Evolutionary conservation across 78 protist genomes (phyloP).

Genomic region (Dictyostelium citrinum): DNA sequence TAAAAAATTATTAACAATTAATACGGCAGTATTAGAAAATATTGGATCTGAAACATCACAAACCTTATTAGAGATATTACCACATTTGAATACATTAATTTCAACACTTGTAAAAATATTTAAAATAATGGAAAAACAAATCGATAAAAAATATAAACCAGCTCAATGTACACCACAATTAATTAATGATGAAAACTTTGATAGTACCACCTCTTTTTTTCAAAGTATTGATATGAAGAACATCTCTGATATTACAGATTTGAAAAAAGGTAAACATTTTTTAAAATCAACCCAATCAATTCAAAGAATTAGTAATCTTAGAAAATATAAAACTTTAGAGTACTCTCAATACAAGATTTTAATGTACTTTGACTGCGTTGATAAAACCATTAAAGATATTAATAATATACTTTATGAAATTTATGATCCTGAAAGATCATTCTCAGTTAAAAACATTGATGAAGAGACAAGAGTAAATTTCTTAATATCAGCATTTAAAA

Average conservation of each 20-base stretch:
- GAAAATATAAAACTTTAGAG: conserved; percentile 6
- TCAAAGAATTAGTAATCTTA: not conserved
- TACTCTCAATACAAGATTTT: conserved; percentile 15
- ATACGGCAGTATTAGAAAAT: not conserved
- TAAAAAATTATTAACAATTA: not conserved
- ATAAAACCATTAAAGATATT: not conserved
- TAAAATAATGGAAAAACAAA: conserved; percentile 21
- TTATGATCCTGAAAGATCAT: not conserved
- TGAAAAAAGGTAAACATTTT: not conserved
- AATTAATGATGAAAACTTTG: not conserved
- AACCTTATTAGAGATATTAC: not conserved
- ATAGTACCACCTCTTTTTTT: not conserved
- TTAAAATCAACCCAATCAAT: not conserved
- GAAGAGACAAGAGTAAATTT: conserved; percentile 18
- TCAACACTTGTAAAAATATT: not conserved
- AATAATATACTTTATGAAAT: not conserved
- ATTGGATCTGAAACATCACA: not conserved
- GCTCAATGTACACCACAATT: not conserved
- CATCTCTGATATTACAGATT: not conserved
- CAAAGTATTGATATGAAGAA: not conserved
- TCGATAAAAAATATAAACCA: not conserved
- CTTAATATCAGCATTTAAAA: not conserved
- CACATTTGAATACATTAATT: not conserved
- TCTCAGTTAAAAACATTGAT: not conserved
- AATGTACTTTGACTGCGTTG: not conserved